These are phyloP conservation scores for Mentha longifolia DNA, from an alignment of 257 asterid species.

Conservation along the genomic window DNA sequence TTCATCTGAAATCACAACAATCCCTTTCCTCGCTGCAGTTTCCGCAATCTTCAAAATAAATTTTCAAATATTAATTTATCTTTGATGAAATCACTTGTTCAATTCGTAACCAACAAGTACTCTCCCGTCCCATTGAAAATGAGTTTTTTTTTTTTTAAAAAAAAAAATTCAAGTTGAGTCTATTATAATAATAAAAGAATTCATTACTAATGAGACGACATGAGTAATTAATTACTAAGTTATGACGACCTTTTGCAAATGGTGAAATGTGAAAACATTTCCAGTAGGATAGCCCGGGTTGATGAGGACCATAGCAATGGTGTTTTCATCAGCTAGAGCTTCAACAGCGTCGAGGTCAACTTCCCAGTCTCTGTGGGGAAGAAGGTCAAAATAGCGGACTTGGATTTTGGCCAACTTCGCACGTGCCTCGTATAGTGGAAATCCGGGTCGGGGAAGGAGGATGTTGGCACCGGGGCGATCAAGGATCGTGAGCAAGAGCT, in stretches of 20 bases:
- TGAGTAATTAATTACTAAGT: too few relatives aligned
- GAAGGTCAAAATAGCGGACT: constrained; percentile 65
- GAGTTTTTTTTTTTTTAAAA: too few relatives aligned
- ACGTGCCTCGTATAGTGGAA: constrained; percentile 59
- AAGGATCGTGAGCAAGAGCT: constrained; percentile 52
- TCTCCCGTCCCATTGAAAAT: too few relatives aligned
- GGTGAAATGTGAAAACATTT: constrained; percentile 58
- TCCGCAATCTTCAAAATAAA: constrained; percentile 53
- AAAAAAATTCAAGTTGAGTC: too few relatives aligned
- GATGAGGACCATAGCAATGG: constrained; percentile 67
- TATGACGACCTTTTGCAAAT: constrained; percentile 64
- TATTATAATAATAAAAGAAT: too few relatives aligned
- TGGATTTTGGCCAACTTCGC: constrained; percentile 53
- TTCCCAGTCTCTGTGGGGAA: constrained; percentile 65
- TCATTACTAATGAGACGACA: too few relatives aligned
- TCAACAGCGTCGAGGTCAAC: constrained; percentile 60
- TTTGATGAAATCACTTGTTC: neutral
- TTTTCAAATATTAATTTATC: neutral
- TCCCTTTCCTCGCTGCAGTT: constrained; percentile 56
- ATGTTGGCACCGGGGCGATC: constrained; percentile 71
- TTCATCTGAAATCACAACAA: constrained; percentile 68
- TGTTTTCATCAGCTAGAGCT: constrained; percentile 62
- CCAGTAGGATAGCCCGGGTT: constrained; percentile 85
- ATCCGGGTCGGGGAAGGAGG: constrained; percentile 68
- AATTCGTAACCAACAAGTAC: too few relatives aligned